Evolutionary conservation across 1,284 basidiomycete species (phyloP).

Genomic region (Apiotrichum gracile): DNA sequence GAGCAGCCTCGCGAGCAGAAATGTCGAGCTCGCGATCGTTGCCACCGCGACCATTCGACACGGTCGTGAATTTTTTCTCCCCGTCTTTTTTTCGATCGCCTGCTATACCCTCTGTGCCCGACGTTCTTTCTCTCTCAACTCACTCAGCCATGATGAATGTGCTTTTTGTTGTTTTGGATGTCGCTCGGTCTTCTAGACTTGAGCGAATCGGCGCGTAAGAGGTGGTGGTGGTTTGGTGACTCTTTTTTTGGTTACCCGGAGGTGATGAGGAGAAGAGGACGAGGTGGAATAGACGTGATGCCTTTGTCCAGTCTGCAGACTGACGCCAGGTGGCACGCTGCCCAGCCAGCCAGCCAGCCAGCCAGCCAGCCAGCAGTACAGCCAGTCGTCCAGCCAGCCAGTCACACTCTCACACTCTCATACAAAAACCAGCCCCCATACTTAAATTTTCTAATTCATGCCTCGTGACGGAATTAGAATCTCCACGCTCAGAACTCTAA

Average conservation of each 20-base stretch:
- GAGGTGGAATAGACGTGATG: neutral
- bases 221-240: slow-evolving; percentile 12
- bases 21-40: neutral
- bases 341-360: neutral
- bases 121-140: slow-evolving; percentile 19
- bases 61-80: neutral
- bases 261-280: slow-evolving; percentile 19
- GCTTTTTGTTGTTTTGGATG: slow-evolving; percentile 23
- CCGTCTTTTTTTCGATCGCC: neutral
- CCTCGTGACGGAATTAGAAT: too few species aligned
- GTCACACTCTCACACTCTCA: neutral
- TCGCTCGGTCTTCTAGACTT: slow-evolving; percentile 37
- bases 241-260: slow-evolving; percentile 22
- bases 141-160: slow-evolving; percentile 46
- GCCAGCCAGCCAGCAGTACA: neutral
- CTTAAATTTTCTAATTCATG: too few species aligned
- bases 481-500: neutral
- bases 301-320: neutral
- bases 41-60: neutral
- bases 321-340: neutral
- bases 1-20: too few species aligned
- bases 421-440: too few species aligned
- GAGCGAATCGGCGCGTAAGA: slow-evolving; percentile 27
- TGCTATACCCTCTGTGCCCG: neutral
- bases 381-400: neutral